A percentile compares a stretch with the other conserved stretches of the same genome.
phyloP scores from a whole-genome alignment of 1,139 yeast species.

The Taphrina flavorubra region DNA sequence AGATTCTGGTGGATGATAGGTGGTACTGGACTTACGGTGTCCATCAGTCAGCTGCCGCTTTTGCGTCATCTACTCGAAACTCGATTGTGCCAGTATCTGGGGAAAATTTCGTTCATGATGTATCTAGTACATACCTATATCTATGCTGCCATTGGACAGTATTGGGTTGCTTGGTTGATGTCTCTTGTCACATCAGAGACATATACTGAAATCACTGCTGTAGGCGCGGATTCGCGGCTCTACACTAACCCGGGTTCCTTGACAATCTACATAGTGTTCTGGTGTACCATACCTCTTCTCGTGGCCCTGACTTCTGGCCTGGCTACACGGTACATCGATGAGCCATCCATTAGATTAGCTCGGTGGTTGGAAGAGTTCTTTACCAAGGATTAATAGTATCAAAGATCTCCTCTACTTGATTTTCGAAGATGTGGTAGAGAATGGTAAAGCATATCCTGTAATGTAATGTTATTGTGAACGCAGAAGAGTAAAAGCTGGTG shows the following conservation, averaged over 20 bases:
- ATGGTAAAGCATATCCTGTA: too few relatives aligned
- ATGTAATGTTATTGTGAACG: constrained; percentile 8
- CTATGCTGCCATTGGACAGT: constrained; percentile 4
- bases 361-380: constrained; percentile 25
- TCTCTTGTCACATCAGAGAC: background rate
- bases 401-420: too few relatives aligned
- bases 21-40: constrained; percentile 18
- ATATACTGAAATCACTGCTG: background rate
- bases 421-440: too few relatives aligned
- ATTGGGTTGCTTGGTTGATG: background rate
- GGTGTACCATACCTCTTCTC: constrained; percentile 14
- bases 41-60: constrained; percentile 17
- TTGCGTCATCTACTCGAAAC: constrained; percentile 9
- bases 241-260: background rate
- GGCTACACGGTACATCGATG: constrained; percentile 20
- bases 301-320: constrained; percentile 20
- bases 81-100: constrained; percentile 25
- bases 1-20: constrained; percentile 40
- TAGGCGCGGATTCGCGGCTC: background rate
- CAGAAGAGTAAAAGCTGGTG: constrained; percentile 18
- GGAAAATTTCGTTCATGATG: constrained; percentile 37
- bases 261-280: constrained; percentile 20
- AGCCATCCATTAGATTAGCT: constrained; percentile 25
- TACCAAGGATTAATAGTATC: background rate
- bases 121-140: constrained; percentile 30